phyloP scores from a whole-genome alignment of 2,329 filamentous ascomycete genomes.

The Hypomyces rosellus region DNA sequence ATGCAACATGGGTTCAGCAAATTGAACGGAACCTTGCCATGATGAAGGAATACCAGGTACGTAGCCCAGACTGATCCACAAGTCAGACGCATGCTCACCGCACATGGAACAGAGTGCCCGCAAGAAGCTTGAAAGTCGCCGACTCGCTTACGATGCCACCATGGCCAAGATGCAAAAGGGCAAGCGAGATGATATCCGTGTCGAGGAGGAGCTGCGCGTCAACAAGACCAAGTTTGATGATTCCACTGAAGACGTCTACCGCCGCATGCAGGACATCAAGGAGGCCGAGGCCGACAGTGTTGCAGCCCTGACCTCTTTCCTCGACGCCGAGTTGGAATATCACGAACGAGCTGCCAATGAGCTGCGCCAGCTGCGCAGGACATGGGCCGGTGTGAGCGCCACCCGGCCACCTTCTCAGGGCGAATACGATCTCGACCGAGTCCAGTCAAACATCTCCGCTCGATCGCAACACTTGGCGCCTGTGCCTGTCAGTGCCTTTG shows the following conservation, averaged over 20 bases:
- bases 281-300: constrained; percentile 82
- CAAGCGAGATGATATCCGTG: constrained; percentile 86
- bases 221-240: constrained; percentile 97
- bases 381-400: constrained; percentile 30
- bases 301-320: constrained; percentile 68
- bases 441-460: constrained; percentile 37
- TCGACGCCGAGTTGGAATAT: constrained; percentile 85
- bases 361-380: constrained; percentile 50
- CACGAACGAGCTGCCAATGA: constrained; percentile 87
- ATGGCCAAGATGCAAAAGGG: constrained; percentile 87
- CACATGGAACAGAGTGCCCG: constrained; percentile 53
- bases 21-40: constrained; percentile 82
- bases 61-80: constrained; percentile 18
- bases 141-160: constrained; percentile 85
- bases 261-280: constrained; percentile 94
- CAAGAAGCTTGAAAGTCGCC: constrained; percentile 88
- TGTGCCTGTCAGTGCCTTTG: constrained; percentile 21
- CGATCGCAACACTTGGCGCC: constrained; percentile 6
- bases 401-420: constrained; percentile 31
- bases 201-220: constrained; percentile 85
- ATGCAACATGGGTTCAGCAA: constrained; percentile 82
- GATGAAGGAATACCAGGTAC: constrained; percentile 96
- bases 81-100: constrained; percentile 1
- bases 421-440: constrained; percentile 1
- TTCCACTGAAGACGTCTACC: constrained; percentile 81